Evolutionary conservation across 1,284 basidiomycete genomes (phyloP).

Genomic region (Trametes sp.): DNA sequence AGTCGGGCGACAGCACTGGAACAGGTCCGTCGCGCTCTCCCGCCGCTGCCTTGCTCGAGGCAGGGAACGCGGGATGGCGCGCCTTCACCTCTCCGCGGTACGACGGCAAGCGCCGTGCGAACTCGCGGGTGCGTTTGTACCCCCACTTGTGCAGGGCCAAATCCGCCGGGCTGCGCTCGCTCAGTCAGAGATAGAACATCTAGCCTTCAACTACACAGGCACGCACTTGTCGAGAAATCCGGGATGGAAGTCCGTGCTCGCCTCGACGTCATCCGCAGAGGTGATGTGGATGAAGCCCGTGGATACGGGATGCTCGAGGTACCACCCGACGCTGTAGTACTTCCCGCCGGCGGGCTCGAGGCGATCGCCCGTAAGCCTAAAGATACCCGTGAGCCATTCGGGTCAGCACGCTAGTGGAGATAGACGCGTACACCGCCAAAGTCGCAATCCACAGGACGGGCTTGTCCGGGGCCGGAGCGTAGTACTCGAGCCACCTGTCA

Average conservation of each 20-base stretch:
- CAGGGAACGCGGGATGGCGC: conserved; percentile 42
- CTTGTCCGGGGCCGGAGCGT: conserved; percentile 55
- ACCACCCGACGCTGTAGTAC: conserved; percentile 45
- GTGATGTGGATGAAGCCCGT: conserved; percentile 34
- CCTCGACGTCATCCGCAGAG: conserved; percentile 26
- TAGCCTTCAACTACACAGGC: background rate
- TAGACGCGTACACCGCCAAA: conserved; percentile 42
- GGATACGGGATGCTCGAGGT: conserved; percentile 34
- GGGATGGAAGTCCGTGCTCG: conserved; percentile 34
- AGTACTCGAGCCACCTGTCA: conserved; percentile 52
- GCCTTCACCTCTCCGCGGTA: conserved; percentile 45
- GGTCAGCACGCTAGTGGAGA: background rate
- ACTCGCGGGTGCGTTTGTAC: conserved; percentile 47
- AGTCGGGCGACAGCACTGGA: conserved; percentile 43
- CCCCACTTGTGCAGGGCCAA: conserved; percentile 52
- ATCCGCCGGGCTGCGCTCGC: conserved; percentile 28
- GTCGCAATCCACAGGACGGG: conserved; percentile 49
- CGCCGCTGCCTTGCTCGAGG: conserved; percentile 26
- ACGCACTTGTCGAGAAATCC: conserved; percentile 32
- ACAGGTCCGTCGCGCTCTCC: conserved; percentile 23
- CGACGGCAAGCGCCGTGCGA: conserved; percentile 44
- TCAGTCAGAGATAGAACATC: background rate
- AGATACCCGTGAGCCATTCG: background rate
- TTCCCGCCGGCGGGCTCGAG: conserved; percentile 38
- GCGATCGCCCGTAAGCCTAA: conserved; percentile 41